These are phyloP conservation scores for Scedosporium apiospermum DNA, from an alignment of 2,329 filamentous ascomycete genomes.

Conservation along the genomic window DNA sequence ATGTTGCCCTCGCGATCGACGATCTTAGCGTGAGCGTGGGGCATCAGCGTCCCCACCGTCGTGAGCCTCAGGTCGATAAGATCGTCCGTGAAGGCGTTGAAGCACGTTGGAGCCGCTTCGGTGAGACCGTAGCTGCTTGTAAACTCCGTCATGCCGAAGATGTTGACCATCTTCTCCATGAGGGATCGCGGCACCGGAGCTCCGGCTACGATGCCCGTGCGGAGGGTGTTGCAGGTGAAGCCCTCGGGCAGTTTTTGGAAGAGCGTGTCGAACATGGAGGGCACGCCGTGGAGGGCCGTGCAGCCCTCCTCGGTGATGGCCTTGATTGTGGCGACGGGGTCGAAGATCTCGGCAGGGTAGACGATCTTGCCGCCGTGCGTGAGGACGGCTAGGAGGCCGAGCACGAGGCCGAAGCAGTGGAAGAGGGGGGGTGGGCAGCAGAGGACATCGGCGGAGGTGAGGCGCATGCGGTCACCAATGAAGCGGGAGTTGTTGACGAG, in stretches of 20 bases:
- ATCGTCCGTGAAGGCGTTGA: slow-evolving; percentile 70
- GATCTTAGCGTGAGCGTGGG: slow-evolving; percentile 69
- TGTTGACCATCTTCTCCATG: slow-evolving; percentile 62
- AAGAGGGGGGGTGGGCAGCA: slow-evolving; percentile 80
- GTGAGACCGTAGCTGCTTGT: slow-evolving; percentile 64
- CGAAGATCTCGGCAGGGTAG: slow-evolving; percentile 67
- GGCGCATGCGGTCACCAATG: slow-evolving; percentile 64
- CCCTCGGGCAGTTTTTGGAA: slow-evolving; percentile 34
- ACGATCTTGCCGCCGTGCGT: slow-evolving; percentile 70
- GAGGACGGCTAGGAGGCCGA: slow-evolving; percentile 62
- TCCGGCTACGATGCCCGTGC: slow-evolving; percentile 72
- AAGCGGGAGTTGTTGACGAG: slow-evolving; percentile 59
- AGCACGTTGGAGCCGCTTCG: slow-evolving; percentile 70
- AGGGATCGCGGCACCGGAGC: slow-evolving; percentile 66
- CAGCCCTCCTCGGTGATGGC: slow-evolving; percentile 59
- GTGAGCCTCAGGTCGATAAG: slow-evolving; percentile 55
- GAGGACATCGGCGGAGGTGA: slow-evolving; percentile 56
- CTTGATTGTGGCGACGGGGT: slow-evolving; percentile 53
- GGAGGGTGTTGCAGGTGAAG: slow-evolving; percentile 42
- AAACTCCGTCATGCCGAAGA: slow-evolving; percentile 68
- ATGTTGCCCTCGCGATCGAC: slow-evolving; percentile 57
- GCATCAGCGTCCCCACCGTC: slow-evolving; percentile 68
- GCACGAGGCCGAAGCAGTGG: slow-evolving; percentile 76
- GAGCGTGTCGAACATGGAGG: slow-evolving; percentile 71
- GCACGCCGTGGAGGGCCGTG: slow-evolving; percentile 72